Evolutionary conservation across 2,329 filamentous ascomycete genomes (phyloP).

Genomic region (Didymella pinodella): DNA sequence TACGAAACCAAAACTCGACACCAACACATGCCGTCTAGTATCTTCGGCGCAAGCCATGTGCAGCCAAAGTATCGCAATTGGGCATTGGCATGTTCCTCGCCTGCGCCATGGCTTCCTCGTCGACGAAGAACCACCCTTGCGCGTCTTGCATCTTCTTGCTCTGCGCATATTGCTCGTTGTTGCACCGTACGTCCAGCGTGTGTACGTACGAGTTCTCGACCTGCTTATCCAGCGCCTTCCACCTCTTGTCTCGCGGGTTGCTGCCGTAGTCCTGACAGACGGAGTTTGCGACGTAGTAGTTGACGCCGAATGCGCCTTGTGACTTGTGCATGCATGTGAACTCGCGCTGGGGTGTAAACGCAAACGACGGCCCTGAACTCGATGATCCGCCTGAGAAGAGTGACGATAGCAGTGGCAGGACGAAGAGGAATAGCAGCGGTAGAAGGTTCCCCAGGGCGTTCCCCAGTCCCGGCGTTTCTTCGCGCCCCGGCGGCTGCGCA

Average conservation of each 20-base stretch:
- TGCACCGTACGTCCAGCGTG: slow-evolving; percentile 74
- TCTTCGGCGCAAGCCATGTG: slow-evolving; percentile 47
- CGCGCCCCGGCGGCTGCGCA: slow-evolving; percentile 62
- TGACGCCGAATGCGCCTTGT: slow-evolving; percentile 69
- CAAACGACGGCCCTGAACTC: slow-evolving; percentile 71
- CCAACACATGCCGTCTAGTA: slow-evolving; percentile 7
- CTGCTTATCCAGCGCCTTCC: slow-evolving; percentile 75
- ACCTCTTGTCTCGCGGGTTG: slow-evolving; percentile 61
- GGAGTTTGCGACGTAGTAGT: slow-evolving; percentile 84
- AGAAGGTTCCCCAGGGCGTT: slow-evolving; percentile 74
- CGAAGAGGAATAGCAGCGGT: slow-evolving; percentile 82
- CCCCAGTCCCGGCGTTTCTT: slow-evolving; percentile 61
- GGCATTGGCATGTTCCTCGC: slow-evolving; percentile 69
- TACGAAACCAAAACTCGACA: slow-evolving; percentile 7
- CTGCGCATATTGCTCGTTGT: slow-evolving; percentile 72
- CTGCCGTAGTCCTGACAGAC: slow-evolving; percentile 75
- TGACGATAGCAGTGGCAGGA: slow-evolving; percentile 82
- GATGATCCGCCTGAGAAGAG: slow-evolving; percentile 67
- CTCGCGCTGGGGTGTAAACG: slow-evolving; percentile 76
- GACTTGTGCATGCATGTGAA: slow-evolving; percentile 78
- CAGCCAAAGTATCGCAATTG: slow-evolving; percentile 65
- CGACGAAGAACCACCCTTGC: slow-evolving; percentile 85
- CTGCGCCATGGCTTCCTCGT: slow-evolving; percentile 78
- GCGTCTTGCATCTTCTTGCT: slow-evolving; percentile 77
- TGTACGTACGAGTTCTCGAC: slow-evolving; percentile 79